Evolutionary conservation across 257 asterid species (phyloP).

Genomic region (Salvia miltiorrhiza): DNA sequence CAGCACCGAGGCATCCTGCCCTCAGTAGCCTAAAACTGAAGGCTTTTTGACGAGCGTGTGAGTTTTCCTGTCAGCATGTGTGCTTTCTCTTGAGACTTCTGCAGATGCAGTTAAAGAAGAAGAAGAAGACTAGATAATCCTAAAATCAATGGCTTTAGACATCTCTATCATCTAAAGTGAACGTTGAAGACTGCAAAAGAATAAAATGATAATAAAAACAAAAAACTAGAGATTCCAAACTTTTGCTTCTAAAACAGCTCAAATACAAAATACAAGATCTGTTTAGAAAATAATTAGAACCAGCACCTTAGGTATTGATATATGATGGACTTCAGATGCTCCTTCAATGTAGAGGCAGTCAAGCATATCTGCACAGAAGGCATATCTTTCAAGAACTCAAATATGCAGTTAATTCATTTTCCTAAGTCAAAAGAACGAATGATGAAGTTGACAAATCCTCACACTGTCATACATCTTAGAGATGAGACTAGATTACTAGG

Average conservation of each 20-base stretch:
- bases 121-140: constrained; percentile 63
- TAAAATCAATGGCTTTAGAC: constrained; percentile 53
- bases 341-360: constrained; percentile 69
- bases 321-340: constrained; percentile 75
- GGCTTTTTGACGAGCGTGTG: constrained; percentile 24
- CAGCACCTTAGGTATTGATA: constrained; percentile 81
- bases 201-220: background rate
- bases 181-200: constrained; percentile 3
- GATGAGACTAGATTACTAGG: background rate
- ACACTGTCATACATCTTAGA: background rate
- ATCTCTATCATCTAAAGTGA: constrained; percentile 54
- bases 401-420: constrained; percentile 1
- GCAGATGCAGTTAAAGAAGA: constrained; percentile 31
- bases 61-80: constrained; percentile 54
- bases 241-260: constrained; percentile 10
- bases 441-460: background rate
- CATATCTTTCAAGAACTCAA: constrained; percentile 9
- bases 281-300: background rate
- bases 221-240: background rate
- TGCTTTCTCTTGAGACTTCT: constrained; percentile 65
- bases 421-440: background rate
- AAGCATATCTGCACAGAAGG: constrained; percentile 48
- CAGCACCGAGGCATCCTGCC: background rate
- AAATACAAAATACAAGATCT: constrained; percentile 1
- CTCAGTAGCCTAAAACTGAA: constrained; percentile 32